Conservation (phyloP, 2,329 filamentous ascomycete species). For the Paraconiothyrium brasiliense region DNA sequence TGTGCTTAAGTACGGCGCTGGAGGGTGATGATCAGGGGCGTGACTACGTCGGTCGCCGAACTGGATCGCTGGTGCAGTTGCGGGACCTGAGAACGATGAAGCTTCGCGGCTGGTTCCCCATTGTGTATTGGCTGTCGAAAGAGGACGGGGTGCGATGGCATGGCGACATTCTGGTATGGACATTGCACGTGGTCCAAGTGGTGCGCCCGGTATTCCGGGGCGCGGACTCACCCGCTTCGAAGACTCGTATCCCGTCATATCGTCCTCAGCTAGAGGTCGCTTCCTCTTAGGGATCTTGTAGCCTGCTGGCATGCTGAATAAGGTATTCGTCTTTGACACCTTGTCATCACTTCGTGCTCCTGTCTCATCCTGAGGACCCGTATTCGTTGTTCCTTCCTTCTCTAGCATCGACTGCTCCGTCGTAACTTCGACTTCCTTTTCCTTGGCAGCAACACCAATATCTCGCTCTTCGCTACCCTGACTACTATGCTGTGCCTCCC, state of each 20-base stretch:
- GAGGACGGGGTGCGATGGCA: background rate
- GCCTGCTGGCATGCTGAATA: background rate
- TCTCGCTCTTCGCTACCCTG: background rate
- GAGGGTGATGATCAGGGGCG: background rate
- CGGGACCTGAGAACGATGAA: background rate
- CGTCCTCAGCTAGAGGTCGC: background rate
- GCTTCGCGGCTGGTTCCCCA: background rate
- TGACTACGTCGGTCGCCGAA: background rate
- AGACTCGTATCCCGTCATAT: background rate
- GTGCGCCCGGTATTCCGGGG: background rate
- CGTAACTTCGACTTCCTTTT: background rate
- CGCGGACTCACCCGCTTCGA: background rate
- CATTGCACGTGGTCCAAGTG: background rate
- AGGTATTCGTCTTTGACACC: background rate
- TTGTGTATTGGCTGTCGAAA: background rate
- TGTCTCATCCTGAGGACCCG: background rate
- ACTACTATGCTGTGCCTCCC: background rate
- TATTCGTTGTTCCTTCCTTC: background rate
- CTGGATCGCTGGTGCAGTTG: background rate
- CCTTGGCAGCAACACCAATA: background rate
- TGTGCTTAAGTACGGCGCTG: background rate
- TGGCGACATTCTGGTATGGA: background rate
- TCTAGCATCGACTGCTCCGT: background rate
- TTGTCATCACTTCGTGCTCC: background rate
- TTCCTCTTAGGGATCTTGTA: constrained; percentile 1